Conservation (phyloP, 306 rosid genomes). For the Morella rubra region DNA sequence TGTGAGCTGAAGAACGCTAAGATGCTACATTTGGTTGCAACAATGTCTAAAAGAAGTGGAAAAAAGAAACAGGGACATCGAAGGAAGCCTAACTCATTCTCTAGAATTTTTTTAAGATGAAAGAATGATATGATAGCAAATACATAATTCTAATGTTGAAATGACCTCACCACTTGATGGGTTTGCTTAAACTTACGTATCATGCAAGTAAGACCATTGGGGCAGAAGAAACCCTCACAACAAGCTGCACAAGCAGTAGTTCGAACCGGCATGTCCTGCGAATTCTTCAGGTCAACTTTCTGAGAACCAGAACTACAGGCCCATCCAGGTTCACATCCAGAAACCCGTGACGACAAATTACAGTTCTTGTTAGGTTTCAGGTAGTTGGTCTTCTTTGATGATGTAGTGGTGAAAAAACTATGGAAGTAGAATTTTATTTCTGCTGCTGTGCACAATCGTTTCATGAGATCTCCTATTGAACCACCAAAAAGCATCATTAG, state of each 20-base stretch:
- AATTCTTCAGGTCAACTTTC: constrained; percentile 57
- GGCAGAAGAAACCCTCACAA: constrained; percentile 99
- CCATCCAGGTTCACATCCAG: constrained; percentile 99
- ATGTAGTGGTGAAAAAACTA: constrained; percentile 34
- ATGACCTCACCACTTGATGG: not conserved
- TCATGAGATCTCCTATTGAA: constrained; percentile 49
- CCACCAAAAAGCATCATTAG: constrained; percentile 28
- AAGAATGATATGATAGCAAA: constrained; percentile 4
- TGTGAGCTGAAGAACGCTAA: not conserved
- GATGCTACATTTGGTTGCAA: not conserved
- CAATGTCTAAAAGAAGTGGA: not conserved
- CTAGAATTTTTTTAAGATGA: not conserved
- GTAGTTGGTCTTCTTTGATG: constrained; percentile 29
- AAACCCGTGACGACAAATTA: constrained; percentile 64
- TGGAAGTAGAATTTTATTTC: constrained; percentile 58
- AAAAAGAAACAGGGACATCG: not conserved
- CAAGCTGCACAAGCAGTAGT: constrained; percentile 59
- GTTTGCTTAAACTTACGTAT: constrained; percentile 61
- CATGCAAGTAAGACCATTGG: constrained; percentile 93
- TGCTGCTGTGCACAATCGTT: constrained; percentile 67
- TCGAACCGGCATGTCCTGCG: constrained; percentile 62
- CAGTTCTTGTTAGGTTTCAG: constrained; percentile 86
- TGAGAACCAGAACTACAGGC: constrained; percentile 50
- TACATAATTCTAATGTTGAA: not conserved
- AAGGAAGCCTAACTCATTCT: not conserved